Evolutionary conservation across 345 rosid species (phyloP).

Genomic region (Stellera chamaejasme): DNA sequence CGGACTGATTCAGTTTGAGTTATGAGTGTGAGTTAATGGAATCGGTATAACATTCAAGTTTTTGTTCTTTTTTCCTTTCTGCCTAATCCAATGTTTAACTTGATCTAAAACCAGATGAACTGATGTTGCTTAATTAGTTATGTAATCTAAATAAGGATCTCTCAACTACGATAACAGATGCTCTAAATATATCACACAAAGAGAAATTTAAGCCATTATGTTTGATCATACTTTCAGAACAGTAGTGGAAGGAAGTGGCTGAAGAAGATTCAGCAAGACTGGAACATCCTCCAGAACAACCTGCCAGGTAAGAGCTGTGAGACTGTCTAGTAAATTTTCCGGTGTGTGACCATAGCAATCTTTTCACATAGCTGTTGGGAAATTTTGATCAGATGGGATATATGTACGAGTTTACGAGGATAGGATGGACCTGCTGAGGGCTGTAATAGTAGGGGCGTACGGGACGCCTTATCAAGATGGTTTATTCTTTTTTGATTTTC

Average conservation of each 20-base stretch:
- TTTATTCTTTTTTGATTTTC: conserved; percentile 94
- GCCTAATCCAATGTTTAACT: no score
- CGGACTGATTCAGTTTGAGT: no score
- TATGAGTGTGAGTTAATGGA: no score
- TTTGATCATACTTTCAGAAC: conserved; percentile 35
- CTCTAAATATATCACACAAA: neutral
- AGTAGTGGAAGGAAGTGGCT: conserved; percentile 80
- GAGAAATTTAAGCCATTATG: neutral
- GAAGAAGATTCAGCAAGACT: conserved; percentile 95
- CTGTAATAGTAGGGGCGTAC: conserved; percentile 85
- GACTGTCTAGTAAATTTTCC: conserved; percentile 5
- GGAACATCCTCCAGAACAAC: conserved; percentile 95
- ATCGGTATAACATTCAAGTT: no score
- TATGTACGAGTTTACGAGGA: conserved; percentile 88
- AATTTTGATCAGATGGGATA: conserved; percentile 60
- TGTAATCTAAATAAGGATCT: no score
- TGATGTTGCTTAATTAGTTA: no score
- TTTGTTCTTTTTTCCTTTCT: no score
- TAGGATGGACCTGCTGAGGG: conserved; percentile 90
- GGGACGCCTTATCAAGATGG: conserved; percentile 99
- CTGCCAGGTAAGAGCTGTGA: conserved; percentile 64
- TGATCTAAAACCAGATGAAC: no score
- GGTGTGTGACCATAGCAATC: neutral
- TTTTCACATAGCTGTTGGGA: conserved; percentile 1
- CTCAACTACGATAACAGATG: no score